Evolutionary conservation across 2,329 filamentous ascomycete species (phyloP).

Genomic region (Exophiala aquamarina): DNA sequence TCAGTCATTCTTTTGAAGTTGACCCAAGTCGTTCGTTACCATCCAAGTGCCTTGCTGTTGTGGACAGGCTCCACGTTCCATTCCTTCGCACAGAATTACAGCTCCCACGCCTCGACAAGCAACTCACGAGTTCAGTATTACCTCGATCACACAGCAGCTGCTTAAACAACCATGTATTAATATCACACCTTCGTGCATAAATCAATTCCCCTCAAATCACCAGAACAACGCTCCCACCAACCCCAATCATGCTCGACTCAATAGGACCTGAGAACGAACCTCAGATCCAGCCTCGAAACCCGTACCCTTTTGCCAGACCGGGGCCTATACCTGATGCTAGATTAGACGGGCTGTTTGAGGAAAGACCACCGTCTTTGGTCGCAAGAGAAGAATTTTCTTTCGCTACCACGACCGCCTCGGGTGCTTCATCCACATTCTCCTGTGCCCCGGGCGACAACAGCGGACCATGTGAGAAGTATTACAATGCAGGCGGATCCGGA

Average conservation of each 20-base stretch:
- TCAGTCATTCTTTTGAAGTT: slow-evolving; percentile 28
- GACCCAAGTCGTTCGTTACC: slow-evolving; percentile 27
- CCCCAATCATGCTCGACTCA: slow-evolving; percentile 14
- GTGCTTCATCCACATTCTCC: slow-evolving; percentile 6
- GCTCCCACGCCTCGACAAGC: background rate
- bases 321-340: slow-evolving; percentile 25
- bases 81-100: slow-evolving; percentile 18
- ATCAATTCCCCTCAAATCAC: background rate
- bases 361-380: slow-evolving; percentile 18
- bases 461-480: slow-evolving; percentile 18
- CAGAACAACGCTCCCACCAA: background rate
- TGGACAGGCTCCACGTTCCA: slow-evolving; percentile 19
- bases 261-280: slow-evolving; percentile 22
- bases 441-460: slow-evolving; percentile 19
- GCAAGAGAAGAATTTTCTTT: slow-evolving; percentile 17
- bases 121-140: slow-evolving; percentile 2
- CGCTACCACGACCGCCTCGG: slow-evolving; percentile 5
- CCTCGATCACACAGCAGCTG: background rate
- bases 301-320: slow-evolving; percentile 20
- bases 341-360: slow-evolving; percentile 19
- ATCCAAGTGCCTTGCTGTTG: slow-evolving; percentile 8
- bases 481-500: slow-evolving; percentile 35
- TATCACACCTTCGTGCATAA: slow-evolving; percentile 4
- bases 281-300: slow-evolving; percentile 20
- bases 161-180: slow-evolving; percentile 12